Base-by-base conservation (phyloP, 306 rosid genomes). In the Casuarina equisetifolia region DNA sequence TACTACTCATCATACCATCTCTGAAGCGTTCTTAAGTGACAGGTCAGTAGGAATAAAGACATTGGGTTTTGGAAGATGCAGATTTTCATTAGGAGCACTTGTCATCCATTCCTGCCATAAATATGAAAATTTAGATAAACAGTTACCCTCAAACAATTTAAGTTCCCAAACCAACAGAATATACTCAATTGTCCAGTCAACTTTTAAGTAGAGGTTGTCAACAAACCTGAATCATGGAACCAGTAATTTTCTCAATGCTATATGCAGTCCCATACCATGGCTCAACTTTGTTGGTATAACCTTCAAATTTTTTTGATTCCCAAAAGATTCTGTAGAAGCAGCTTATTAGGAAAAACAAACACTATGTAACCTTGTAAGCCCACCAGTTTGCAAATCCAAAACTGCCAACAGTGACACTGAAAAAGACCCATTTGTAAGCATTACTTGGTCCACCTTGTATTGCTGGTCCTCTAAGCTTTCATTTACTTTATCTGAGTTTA, bases 221-320 rank as follows among this genome's bases (percentile, higher is more conserved):
- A 78, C 89, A 78, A 78, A 95, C 99, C 99, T 88, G 86, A 69
- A 95, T 85, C 17, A 13, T 50, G 64, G 97, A 81, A 69, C 77
- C 43, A 32, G 90, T 83, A 68, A 89, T 81, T 70, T 77, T 92
- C 87, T 92, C 96, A 36, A 87, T 16, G 54, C 93, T 84, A 86
- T 91, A 95, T 44, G 90, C 80, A 80, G 97, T 95, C 81, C 92
- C 92, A 88, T 95, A 95, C 99, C 99, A 95, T 69, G 92, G 97
- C 86, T 95, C 99, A 76, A 84, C 89, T 85, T 76, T 81, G 77
- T 92, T 88, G 36, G 96, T 87, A 43, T 75, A 76, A 73, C 90
- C 97, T 87, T 91, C 97, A 84, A 92, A 92, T 40, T 74, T 81
- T 77, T 89, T 85, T 4, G 99, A 95, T 76, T 82, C 99, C 97